These are phyloP conservation scores for Suillus subaureus DNA, from an alignment of 768 basidiomycete species.

Conservation along the genomic window DNA sequence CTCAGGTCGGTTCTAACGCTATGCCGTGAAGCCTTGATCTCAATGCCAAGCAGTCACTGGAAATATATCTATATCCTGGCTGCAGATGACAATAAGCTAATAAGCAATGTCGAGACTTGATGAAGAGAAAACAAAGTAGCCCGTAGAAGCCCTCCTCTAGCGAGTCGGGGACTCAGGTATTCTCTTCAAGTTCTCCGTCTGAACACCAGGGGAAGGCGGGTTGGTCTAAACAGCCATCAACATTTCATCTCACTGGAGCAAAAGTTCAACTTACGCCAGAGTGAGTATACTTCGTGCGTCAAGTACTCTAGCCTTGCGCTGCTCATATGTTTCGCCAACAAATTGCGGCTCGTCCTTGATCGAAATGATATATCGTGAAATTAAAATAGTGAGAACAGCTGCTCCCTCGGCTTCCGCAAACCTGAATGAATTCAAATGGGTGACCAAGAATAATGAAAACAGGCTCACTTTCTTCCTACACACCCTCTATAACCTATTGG, in stretches of 20 bases:
- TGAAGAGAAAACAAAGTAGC: too few relatives aligned
- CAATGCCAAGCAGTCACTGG: too few relatives aligned
- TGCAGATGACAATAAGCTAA: too few relatives aligned
- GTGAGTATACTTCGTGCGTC: too few relatives aligned
- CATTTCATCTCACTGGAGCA: neutral
- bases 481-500: conserved; percentile 26
- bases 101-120: too few relatives aligned
- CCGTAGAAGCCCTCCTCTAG: too few relatives aligned
- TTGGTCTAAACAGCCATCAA: conserved; percentile 7
- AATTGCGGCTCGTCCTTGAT: conserved; percentile 54
- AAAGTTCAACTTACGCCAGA: too few relatives aligned
- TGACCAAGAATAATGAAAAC: neutral
- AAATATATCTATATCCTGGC: too few relatives aligned
- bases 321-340: conserved; percentile 41
- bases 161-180: too few relatives aligned
- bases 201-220: conserved; percentile 14
- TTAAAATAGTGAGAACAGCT: conserved; percentile 50
- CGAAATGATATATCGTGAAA: conserved; percentile 48
- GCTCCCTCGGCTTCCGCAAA: conserved; percentile 56
- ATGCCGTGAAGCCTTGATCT: too few relatives aligned
- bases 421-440: conserved; percentile 23
- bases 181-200: neutral
- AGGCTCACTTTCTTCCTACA: conserved; percentile 44
- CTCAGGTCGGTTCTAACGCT: too few relatives aligned
- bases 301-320: too few relatives aligned